phyloP scores from a whole-genome alignment of 2,329 filamentous ascomycete species.

The Arthrobotrys entomopaga region DNA sequence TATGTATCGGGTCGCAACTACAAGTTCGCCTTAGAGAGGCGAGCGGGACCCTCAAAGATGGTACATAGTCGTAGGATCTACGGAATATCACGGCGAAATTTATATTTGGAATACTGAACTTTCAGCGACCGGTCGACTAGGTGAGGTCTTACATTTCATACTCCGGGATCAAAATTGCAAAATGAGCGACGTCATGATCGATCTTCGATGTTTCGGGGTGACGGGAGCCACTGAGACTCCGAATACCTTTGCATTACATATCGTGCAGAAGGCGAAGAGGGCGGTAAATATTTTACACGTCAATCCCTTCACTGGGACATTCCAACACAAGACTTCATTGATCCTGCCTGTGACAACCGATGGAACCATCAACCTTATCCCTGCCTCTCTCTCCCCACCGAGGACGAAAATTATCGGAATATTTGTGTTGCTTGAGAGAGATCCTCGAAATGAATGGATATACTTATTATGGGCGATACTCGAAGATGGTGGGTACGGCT shows the following conservation, averaged over 20 bases:
- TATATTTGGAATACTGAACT: conserved; percentile 24
- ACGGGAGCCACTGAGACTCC: background rate
- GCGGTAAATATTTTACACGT: conserved; percentile 22
- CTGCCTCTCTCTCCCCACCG: background rate
- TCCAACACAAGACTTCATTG: conserved; percentile 10
- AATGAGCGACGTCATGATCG: conserved; percentile 23
- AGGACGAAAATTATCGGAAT: conserved; percentile 25
- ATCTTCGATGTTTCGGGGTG: conserved; percentile 7
- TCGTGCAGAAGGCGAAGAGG: conserved; percentile 18
- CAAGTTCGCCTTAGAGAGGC: conserved; percentile 29
- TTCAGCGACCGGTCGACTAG: conserved; percentile 6
- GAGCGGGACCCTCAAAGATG: conserved; percentile 15
- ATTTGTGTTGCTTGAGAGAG: background rate
- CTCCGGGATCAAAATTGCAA: conserved; percentile 8
- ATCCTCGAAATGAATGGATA: background rate
- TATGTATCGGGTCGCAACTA: conserved; percentile 9
- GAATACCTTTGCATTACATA: conserved; percentile 20
- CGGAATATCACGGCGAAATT: conserved; percentile 22
- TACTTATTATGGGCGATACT: conserved; percentile 40
- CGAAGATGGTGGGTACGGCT: conserved; percentile 28
- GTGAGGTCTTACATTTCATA: background rate
- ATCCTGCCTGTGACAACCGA: background rate
- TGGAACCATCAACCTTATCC: too few species aligned
- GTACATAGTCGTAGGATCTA: conserved; percentile 34
- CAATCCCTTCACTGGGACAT: conserved; percentile 30